phyloP scores from a whole-genome alignment of 1,139 yeast species.

The Candida tropicalis region DNA sequence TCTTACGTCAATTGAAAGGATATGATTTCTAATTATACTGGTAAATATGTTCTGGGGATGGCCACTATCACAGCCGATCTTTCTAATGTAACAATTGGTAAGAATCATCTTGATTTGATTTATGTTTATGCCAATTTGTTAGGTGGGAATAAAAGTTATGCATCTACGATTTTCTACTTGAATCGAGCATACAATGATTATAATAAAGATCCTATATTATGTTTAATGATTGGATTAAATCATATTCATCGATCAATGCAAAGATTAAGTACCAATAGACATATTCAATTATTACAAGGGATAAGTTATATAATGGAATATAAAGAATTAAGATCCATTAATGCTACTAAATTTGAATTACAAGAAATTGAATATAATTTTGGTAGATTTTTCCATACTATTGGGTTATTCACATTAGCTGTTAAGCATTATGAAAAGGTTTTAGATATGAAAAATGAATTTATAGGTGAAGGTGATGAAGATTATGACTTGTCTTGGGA shows the following conservation, averaged over 20 bases:
- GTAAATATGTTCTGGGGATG: constrained; percentile 67
- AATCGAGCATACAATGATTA: constrained; percentile 62
- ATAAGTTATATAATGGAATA: constrained; percentile 77
- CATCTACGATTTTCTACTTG: constrained; percentile 72
- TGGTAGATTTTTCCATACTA: constrained; percentile 82
- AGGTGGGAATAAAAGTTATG: constrained; percentile 81
- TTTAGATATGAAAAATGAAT: constrained; percentile 35
- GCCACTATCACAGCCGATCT: constrained; percentile 61
- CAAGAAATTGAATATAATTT: constrained; percentile 85
- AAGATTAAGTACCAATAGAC: constrained; percentile 82
- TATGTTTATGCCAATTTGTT: constrained; percentile 79
- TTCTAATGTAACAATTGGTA: constrained; percentile 42
- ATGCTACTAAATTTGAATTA: constrained; percentile 51
- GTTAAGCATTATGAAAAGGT: constrained; percentile 71
- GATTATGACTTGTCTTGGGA: constrained; percentile 65
- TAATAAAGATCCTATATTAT: constrained; percentile 76
- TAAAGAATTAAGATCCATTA: constrained; percentile 40
- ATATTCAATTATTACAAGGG: constrained; percentile 85
- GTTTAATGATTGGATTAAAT: constrained; percentile 73
- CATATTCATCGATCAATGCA: constrained; percentile 94
- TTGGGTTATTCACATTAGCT: constrained; percentile 77
- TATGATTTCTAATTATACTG: constrained; percentile 67
- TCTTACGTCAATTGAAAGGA: constrained; percentile 86
- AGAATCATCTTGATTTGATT: constrained; percentile 70
- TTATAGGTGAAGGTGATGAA: constrained; percentile 27